These are phyloP conservation scores for Penicillium coffeae DNA, from an alignment of 495 filamentous ascomycete genomes.

Conservation along the genomic window DNA sequence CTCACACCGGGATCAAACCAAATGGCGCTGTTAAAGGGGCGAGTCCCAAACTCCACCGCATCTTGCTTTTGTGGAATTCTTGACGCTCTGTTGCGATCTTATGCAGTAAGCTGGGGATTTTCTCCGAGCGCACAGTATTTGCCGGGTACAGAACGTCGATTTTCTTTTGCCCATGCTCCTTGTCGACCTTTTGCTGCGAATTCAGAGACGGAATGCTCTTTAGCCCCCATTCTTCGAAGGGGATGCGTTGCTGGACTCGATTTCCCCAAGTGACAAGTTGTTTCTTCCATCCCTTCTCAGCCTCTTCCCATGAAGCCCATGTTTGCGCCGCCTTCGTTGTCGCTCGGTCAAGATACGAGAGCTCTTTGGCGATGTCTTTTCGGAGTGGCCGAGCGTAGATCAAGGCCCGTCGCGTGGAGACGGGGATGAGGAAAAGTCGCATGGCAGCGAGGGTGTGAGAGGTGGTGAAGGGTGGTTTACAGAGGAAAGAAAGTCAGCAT, in stretches of 20 bases:
- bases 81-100: slow-evolving; percentile 73
- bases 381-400: slow-evolving; percentile 82
- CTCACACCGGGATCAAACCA: slow-evolving; percentile 80
- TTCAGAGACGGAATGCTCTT: slow-evolving; percentile 90
- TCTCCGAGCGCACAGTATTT: slow-evolving; percentile 58
- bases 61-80: slow-evolving; percentile 64
- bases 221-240: slow-evolving; percentile 95
- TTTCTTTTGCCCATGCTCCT: slow-evolving; percentile 58
- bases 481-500: slow-evolving; percentile 1
- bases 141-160: slow-evolving; percentile 77
- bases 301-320: slow-evolving; percentile 85
- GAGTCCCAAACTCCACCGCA: slow-evolving; percentile 75
- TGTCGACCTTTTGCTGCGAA: slow-evolving; percentile 56
- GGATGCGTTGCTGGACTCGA: slow-evolving; percentile 75
- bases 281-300: slow-evolving; percentile 82
- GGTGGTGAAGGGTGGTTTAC: not conserved
- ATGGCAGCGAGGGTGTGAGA: slow-evolving; percentile 46
- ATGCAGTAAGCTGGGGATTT: slow-evolving; percentile 56
- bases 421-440: slow-evolving; percentile 93
- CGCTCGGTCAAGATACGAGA: slow-evolving; percentile 57
- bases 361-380: slow-evolving; percentile 41
- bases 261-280: slow-evolving; percentile 83
- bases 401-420: slow-evolving; percentile 85
- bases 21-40: slow-evolving; percentile 84
- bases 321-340: slow-evolving; percentile 64